Evolutionary conservation across 2,329 filamentous ascomycete genomes (phyloP), one percentile per base, ranked within the genome.

Genomic region (Dactylellina haptotyla): DNA sequence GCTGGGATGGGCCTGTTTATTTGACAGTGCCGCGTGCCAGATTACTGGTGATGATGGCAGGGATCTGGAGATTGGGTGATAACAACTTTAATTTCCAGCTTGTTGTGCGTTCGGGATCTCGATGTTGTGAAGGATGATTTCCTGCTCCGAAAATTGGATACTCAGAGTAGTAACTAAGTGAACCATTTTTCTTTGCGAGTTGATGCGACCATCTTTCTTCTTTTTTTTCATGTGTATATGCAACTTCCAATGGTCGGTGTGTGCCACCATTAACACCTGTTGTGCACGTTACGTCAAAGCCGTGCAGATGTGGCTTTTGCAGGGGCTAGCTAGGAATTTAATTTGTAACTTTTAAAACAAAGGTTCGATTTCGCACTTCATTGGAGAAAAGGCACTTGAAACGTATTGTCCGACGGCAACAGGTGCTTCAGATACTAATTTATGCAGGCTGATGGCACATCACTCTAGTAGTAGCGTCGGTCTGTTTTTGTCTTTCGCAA

Each of bases 321-420:
- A n/a, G 58, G 48, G 25, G 5, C 23, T 32, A 2, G 45, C 45
- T 26, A 4, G 23, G 41, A 23, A 30, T 32, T 16, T 54, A 12
- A 65, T 65, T 57, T 45, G 41, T 57, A 48, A 65, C 26, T 57
- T 65, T 65, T 65, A 65, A 65, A 65, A 65, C 57, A n/a, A n/a
- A n/a, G n/a, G n/a, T n/a, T n/a, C n/a, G n/a, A n/a, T n/a, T n/a
- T n/a, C n/a, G n/a, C n/a, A n/a, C n/a, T n/a, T n/a, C 32, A 63
- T 51, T 34, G 20, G 18, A 48, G 28, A 63, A 45, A 18, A 34
- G 14, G n/a, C 32, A 57, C 20, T 57, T 67, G 63, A 67, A 67
- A 67, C 63, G 63, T 51, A 59, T 51, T 18, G 53, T 43, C 30
- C 41, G n/a, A 58, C 26, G 32, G 37, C 61, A 66, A 39, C 39